phyloP scores from a whole-genome alignment of 78 protist genomes.

The Monocercomonoides exilis region DNA sequence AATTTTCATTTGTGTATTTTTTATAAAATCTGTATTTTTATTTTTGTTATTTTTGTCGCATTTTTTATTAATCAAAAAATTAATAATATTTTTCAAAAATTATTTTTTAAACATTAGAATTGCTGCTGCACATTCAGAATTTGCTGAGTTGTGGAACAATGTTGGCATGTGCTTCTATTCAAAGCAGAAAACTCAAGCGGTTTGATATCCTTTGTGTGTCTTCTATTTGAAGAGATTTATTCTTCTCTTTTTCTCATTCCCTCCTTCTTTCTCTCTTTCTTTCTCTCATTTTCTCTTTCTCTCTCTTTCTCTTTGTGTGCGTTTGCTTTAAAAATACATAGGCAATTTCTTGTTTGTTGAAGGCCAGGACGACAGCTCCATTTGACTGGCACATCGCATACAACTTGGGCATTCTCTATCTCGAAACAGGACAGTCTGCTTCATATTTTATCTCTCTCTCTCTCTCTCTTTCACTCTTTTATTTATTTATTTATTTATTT shows the following conservation, averaged over 20 bases:
- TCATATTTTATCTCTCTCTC: background rate
- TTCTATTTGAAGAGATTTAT: background rate
- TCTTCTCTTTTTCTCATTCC: background rate
- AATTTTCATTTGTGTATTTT: background rate
- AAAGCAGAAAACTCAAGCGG: constrained; percentile 43
- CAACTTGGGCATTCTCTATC: constrained; percentile 65
- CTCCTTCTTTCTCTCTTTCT: background rate
- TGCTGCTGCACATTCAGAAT: constrained; percentile 33
- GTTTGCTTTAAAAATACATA: constrained; percentile 3
- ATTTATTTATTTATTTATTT: too few relatives aligned
- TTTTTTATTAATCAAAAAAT: background rate
- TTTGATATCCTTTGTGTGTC: background rate
- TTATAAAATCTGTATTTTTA: background rate
- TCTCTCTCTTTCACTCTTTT: background rate
- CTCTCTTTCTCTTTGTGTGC: background rate
- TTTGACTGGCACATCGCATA: constrained; percentile 71
- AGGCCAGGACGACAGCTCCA: constrained; percentile 65
- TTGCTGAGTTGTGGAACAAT: constrained; percentile 81
- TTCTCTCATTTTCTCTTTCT: background rate
- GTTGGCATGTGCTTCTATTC: constrained; percentile 74
- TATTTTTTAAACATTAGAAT: background rate
- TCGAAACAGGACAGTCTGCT: constrained; percentile 34
- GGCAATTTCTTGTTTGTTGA: constrained; percentile 68
- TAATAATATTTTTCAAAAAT: background rate
- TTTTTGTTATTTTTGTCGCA: background rate